Evolutionary conservation across 1,284 basidiomycete genomes (phyloP), one percentile per base, ranked within the genome.

Genomic region (Mycena sp.): DNA sequence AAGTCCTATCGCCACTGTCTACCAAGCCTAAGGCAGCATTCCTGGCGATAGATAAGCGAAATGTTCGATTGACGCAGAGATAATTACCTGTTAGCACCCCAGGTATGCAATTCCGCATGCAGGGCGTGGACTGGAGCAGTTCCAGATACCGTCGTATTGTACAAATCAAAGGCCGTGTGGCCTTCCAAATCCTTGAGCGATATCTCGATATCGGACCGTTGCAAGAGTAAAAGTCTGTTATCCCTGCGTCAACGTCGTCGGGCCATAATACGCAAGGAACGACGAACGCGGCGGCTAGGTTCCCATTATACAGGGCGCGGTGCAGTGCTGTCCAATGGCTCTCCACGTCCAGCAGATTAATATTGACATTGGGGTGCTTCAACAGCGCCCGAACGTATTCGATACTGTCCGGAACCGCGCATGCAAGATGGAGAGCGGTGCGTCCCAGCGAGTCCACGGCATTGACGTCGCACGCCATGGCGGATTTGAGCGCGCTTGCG

Each of bases 271-370:
- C 30, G 30, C 14, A 69, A 59, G 74, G 18, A 56, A 72, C 66
- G 56, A 84, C 89, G 76, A 75, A 92, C 82, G 93, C 95, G 39
- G 91, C 91, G 62, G 90, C 85, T 20, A 99, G 78, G 79, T 99
- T 97, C 4, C 95, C 96, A 39, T 86, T 82, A 80, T 98, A 99
- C 71, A 99, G 83, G 0, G 97, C 96, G 61, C 96, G 87, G 79
- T 99, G 98, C 25, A 99, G 85, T 2, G 97, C 89, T 0, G 96
- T 98, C 93, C 96, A 99, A 69, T 93, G 92, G 73, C 89, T 95
- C 85, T 98, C 97, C 67, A 80, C 81, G 81, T 99, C 97, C 70
- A 87, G 84, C 9, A 94, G 74, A 76, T 99, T 99, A 78, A 96
- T 89, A 73, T 95, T 93, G 79, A 97, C 85, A 37, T 84, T 83